A percentile compares a stretch with the other conserved stretches of the same genome.
Conservation (phyloP, 2,329 filamentous ascomycete genomes). For the Trichoderma citrinoviride region DNA sequence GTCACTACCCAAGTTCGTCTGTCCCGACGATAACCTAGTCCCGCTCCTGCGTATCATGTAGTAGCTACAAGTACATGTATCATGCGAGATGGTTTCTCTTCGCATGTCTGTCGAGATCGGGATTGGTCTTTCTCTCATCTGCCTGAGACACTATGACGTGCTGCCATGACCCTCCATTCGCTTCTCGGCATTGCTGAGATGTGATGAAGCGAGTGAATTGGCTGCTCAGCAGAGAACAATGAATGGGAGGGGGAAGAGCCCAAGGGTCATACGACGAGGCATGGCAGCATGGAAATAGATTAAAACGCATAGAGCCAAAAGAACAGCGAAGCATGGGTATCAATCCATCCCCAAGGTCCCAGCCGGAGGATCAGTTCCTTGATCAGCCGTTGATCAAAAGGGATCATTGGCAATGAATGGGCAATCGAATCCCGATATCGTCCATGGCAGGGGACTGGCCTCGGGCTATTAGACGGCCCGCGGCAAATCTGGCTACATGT, state of each 20-base stretch:
- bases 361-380: constrained; percentile 15
- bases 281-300: neutral
- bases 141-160: constrained; percentile 13
- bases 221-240: neutral
- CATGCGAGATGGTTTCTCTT: constrained; percentile 23
- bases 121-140: neutral
- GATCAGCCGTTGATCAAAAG: neutral
- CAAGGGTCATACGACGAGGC: neutral
- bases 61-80: neutral
- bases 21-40: constrained; percentile 24
- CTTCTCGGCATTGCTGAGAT: constrained; percentile 13
- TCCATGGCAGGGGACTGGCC: neutral
- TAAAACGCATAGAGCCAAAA: neutral
- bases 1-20: neutral
- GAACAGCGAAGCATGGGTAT: neutral
- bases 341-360: neutral
- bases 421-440: neutral
- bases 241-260: no score
- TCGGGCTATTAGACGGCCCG: constrained; percentile 8
- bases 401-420: neutral
- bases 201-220: neutral
- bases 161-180: constrained; percentile 1
- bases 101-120: neutral
- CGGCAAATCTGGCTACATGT: neutral
- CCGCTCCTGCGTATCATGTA: neutral